Conservation (phyloP, 1,284 basidiomycete species). For the Fomitopsis betulina region DNA sequence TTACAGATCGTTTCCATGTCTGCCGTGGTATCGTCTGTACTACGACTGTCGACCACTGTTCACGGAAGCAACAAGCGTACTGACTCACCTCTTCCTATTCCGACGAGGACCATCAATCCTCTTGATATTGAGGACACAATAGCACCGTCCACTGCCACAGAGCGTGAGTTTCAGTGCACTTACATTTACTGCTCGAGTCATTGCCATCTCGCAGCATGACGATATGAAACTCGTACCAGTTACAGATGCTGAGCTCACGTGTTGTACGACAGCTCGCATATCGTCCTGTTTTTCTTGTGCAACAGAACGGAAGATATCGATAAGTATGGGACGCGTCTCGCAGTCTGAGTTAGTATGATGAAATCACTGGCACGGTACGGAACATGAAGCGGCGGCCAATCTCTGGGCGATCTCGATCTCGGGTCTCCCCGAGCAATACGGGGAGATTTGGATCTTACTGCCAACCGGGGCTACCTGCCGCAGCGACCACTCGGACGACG, state of each 20-base stretch:
- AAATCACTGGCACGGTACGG: no score
- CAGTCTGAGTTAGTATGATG: no score
- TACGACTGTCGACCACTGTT: constrained; percentile 15
- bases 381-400: no score
- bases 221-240: constrained; percentile 40
- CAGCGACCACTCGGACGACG: no score
- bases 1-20: constrained; percentile 72
- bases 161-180: neutral
- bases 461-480: neutral
- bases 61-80: constrained; percentile 9
- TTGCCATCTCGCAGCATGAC: no score
- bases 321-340: no score
- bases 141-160: constrained; percentile 56
- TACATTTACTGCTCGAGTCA: neutral
- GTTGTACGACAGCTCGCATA: constrained; percentile 79
- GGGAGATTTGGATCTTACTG: neutral
- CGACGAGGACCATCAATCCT: constrained; percentile 85
- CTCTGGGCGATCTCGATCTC: constrained; percentile 4
- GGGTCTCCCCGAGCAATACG: neutral
- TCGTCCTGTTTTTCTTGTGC: neutral
- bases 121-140: constrained; percentile 75
- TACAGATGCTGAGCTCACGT: constrained; percentile 72
- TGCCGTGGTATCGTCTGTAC: constrained; percentile 69
- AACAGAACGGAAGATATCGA: neutral
- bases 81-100: constrained; percentile 71